These are phyloP conservation scores for Dioszegia hungarica DNA, from an alignment of 768 basidiomycete genomes.

Conservation along the genomic window DNA sequence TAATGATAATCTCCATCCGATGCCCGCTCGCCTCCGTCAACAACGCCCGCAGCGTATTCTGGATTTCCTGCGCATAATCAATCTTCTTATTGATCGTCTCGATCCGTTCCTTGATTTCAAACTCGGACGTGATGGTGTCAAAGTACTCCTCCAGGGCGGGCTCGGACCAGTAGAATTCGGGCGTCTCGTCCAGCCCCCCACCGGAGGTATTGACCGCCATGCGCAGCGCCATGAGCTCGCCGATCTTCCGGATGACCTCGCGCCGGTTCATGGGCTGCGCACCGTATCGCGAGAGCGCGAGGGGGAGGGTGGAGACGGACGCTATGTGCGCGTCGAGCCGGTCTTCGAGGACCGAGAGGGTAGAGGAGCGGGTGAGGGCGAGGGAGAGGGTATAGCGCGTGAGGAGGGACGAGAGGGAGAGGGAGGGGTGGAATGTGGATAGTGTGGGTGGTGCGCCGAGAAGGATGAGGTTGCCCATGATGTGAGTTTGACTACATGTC, in stretches of 20 bases:
- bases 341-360: conserved; percentile 79
- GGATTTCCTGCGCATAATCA: conserved; percentile 59
- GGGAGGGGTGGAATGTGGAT: conserved; percentile 53
- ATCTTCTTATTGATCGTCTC: conserved; percentile 81
- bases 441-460: conserved; percentile 66
- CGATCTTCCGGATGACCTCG: conserved; percentile 85
- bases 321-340: conserved; percentile 76
- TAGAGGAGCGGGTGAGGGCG: conserved; percentile 81
- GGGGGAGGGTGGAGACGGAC: conserved; percentile 73
- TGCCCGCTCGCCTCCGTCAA: conserved; percentile 85
- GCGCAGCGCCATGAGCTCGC: conserved; percentile 82
- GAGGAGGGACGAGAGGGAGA: conserved; percentile 65
- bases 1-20: conserved; percentile 93
- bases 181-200: conserved; percentile 47
- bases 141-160: conserved; percentile 86
- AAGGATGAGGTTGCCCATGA: conserved; percentile 88
- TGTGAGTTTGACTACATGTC: conserved; percentile 64
- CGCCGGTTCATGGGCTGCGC: conserved; percentile 75
- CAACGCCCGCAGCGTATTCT: conserved; percentile 81
- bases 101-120: conserved; percentile 79
- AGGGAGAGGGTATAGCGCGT: conserved; percentile 89
- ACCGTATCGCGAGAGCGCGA: conserved; percentile 69
- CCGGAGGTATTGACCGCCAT: conserved; percentile 74
- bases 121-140: conserved; percentile 72
- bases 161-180: conserved; percentile 82